Evolutionary conservation across 495 filamentous ascomycete species (phyloP).

Genomic region (Penicillium roqueforti): DNA sequence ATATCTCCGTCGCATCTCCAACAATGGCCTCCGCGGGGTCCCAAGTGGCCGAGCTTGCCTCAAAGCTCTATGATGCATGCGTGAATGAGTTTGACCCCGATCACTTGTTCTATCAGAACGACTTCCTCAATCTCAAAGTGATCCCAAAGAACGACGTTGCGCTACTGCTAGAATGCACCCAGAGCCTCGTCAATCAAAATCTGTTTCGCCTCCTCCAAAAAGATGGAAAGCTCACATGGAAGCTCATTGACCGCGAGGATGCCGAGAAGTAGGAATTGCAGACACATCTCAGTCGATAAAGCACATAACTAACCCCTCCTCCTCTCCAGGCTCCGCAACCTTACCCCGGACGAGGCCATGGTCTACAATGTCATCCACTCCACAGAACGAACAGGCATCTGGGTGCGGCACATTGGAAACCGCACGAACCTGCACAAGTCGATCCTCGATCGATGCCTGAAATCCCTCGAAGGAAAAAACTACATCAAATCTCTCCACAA

Average conservation of each 20-base stretch:
- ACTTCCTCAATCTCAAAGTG: conserved; percentile 57
- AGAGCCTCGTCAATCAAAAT: conserved; percentile 61
- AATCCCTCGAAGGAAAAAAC: conserved; percentile 73
- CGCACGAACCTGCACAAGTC: conserved; percentile 75
- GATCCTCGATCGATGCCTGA: conserved; percentile 68
- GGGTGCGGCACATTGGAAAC: conserved; percentile 73
- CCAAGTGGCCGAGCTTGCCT: conserved; percentile 37
- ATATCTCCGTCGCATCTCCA: conserved; percentile 15
- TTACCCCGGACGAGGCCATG: conserved; percentile 66
- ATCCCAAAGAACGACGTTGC: conserved; percentile 56
- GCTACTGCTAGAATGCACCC: conserved; percentile 56
- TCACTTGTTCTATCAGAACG: conserved; percentile 61
- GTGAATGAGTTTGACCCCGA: conserved; percentile 39
- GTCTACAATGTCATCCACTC: conserved; percentile 85
- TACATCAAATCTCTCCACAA: conserved; percentile 74
- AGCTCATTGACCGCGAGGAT: conserved; percentile 60
- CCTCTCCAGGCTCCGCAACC: conserved; percentile 55
- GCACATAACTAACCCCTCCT: conserved; percentile 7
- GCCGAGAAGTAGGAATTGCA: conserved; percentile 58
- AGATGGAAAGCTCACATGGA: conserved; percentile 59
- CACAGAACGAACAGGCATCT: conserved; percentile 75
- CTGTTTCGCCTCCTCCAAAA: conserved; percentile 57
- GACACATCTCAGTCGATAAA: not conserved
- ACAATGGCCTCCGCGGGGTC: conserved; percentile 36
- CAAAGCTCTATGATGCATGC: conserved; percentile 45